phyloP scores from a whole-genome alignment of 257 asterid species.

The Solanum boliviense region DNA sequence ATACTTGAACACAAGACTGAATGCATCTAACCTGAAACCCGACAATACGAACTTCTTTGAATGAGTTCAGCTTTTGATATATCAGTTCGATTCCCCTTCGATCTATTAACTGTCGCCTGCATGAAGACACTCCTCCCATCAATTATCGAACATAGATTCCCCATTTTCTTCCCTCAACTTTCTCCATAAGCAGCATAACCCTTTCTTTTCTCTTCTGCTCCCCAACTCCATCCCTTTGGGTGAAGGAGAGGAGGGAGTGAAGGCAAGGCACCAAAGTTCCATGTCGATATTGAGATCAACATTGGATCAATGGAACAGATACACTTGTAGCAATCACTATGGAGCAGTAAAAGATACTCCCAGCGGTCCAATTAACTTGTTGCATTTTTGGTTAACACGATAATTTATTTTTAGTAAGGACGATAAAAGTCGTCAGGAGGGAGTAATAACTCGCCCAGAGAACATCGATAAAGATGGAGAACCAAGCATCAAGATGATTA shows the following conservation, averaged over 20 bases:
- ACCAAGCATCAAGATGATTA: not conserved
- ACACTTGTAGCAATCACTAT: too few relatives aligned
- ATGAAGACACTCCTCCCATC: not conserved
- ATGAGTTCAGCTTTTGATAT: conserved; percentile 72
- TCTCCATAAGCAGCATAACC: not conserved
- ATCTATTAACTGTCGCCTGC: conserved; percentile 84
- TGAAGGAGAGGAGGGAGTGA: too few relatives aligned
- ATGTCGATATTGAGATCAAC: too few relatives aligned
- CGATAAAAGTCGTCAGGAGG: too few relatives aligned
- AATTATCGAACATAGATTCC: not conserved
- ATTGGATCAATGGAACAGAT: too few relatives aligned
- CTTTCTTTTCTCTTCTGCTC: not conserved
- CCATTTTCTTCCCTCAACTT: not conserved
- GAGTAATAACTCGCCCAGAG: not conserved
- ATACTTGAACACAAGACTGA: not conserved
- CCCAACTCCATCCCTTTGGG: too few relatives aligned
- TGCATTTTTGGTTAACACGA: too few relatives aligned
- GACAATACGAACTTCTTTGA: conserved; percentile 78
- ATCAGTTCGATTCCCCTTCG: conserved; percentile 88
- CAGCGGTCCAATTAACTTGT: too few relatives aligned
- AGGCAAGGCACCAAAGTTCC: too few relatives aligned
- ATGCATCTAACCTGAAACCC: conserved; percentile 29
- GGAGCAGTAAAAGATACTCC: too few relatives aligned
- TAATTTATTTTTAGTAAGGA: too few relatives aligned
- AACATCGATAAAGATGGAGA: not conserved